A percentile compares a stretch with the other conserved stretches of the same genome.
Evolutionary conservation across 2,329 filamentous ascomycete species (phyloP).

Genomic region (Cercospora nicotianae): DNA sequence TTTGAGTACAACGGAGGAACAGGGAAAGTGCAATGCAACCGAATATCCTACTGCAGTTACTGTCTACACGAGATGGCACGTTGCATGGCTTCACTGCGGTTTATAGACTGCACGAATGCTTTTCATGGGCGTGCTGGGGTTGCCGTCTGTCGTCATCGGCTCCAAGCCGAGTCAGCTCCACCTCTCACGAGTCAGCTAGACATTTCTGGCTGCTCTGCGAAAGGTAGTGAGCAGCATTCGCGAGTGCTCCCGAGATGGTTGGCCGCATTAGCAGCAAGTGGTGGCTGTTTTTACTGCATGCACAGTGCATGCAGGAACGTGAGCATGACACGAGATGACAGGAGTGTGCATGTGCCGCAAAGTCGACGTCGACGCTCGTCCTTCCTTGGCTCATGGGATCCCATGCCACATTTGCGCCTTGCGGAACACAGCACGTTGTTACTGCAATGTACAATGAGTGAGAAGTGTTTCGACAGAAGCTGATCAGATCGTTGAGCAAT

Average conservation of each 20-base stretch:
- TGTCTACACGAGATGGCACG: neutral
- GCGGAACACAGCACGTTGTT: neutral
- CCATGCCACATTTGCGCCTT: neutral
- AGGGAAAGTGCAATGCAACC: neutral
- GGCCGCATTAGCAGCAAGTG: neutral
- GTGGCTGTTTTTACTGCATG: neutral
- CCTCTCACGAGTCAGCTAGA: neutral
- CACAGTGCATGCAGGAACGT: neutral
- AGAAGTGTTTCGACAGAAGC: neutral
- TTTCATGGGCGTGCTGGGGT: neutral
- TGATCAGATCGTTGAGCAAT: neutral
- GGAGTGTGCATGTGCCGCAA: neutral
- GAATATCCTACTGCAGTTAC: neutral
- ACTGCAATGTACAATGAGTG: neutral
- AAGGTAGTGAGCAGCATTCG: neutral
- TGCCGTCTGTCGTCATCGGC: conserved; percentile 8
- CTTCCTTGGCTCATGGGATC: neutral
- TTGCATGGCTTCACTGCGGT: neutral
- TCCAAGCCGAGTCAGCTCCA: conserved; percentile 6
- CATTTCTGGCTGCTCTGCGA: neutral
- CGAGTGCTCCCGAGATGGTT: neutral
- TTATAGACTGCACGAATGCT: neutral
- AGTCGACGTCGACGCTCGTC: neutral
- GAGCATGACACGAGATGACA: conserved; percentile 1
- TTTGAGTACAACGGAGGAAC: neutral